phyloP scores from a whole-genome alignment of 352 stramenopile species.

The Pythium monospermum region DNA sequence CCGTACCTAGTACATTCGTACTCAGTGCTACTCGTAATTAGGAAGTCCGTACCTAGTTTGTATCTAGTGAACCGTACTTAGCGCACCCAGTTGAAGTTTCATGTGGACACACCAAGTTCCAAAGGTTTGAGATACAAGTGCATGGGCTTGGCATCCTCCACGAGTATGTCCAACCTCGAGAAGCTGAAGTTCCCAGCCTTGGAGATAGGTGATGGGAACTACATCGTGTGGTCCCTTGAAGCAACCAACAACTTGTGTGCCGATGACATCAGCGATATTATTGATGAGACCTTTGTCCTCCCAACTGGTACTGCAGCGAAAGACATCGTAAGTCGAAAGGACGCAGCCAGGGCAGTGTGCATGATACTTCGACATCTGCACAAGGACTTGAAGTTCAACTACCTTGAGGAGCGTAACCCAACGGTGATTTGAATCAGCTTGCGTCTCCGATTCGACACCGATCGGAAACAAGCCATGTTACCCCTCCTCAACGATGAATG shows the following conservation, averaged over 20 bases:
- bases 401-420: slow-evolving; percentile 10
- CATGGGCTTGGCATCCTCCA: no score
- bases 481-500: slow-evolving; percentile 10
- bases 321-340: neutral
- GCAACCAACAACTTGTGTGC: slow-evolving; percentile 13
- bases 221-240: slow-evolving; percentile 19
- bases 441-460: slow-evolving; percentile 7
- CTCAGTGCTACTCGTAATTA: no score
- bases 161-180: slow-evolving; percentile 10
- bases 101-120: no score
- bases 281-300: slow-evolving; percentile 4
- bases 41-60: no score
- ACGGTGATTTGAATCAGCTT: slow-evolving; percentile 10
- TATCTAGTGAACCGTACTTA: no score
- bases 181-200: slow-evolving; percentile 16
- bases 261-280: slow-evolving; percentile 1
- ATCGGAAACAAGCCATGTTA: slow-evolving; percentile 8
- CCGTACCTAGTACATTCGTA: no score
- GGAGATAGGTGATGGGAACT: slow-evolving; percentile 9
- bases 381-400: slow-evolving; percentile 15
- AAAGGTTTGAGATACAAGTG: no score
- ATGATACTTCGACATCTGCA: slow-evolving; percentile 8
- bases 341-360: slow-evolving; percentile 7
- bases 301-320: neutral
- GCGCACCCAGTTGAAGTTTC: no score